These are phyloP conservation scores for Blastobotrys illinoisensis DNA, from an alignment of 1,139 yeast genomes.

Conservation along the genomic window DNA sequence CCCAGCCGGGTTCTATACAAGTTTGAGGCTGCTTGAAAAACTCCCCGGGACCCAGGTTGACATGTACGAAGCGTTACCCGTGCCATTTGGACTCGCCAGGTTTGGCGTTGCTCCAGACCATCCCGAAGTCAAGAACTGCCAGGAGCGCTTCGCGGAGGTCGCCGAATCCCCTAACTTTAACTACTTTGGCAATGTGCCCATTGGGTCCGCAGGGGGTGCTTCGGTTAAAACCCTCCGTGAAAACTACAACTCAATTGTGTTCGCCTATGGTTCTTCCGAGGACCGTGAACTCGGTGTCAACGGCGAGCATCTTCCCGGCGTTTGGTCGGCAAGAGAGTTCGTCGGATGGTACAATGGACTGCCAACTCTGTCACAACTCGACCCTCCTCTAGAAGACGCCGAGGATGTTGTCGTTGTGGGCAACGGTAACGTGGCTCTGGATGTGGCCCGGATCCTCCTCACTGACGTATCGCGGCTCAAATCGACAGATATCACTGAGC, in stretches of 20 bases:
- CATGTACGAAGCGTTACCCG: slow-evolving; percentile 72
- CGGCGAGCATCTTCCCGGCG: slow-evolving; percentile 57
- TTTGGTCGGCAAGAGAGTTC: slow-evolving; percentile 77
- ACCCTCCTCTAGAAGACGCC: slow-evolving; percentile 54
- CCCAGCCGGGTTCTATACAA: slow-evolving; percentile 94
- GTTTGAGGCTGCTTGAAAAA: slow-evolving; percentile 62
- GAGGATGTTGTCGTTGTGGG: slow-evolving; percentile 79
- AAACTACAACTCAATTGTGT: slow-evolving; percentile 64
- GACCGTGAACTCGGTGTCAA: slow-evolving; percentile 55
- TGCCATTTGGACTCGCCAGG: slow-evolving; percentile 86
- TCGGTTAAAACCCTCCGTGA: slow-evolving; percentile 38
- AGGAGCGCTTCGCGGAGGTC: slow-evolving; percentile 64
- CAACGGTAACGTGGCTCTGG: slow-evolving; percentile 96
- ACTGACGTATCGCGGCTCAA: slow-evolving; percentile 46
- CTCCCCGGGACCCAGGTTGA: slow-evolving; percentile 34
- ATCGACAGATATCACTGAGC: slow-evolving; percentile 65
- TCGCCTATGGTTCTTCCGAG: slow-evolving; percentile 76
- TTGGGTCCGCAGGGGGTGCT: slow-evolving; percentile 40
- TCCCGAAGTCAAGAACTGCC: slow-evolving; percentile 84
- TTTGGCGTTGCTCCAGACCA: slow-evolving; percentile 99
- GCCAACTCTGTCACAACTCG: slow-evolving; percentile 48
- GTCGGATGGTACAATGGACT: slow-evolving; percentile 97
- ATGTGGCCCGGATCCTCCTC: slow-evolving; percentile 74
- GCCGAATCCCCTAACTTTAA: slow-evolving; percentile 47
- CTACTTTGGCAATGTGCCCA: slow-evolving; percentile 68